Evolutionary conservation across 129 eudicot genomes (phyloP).

Genomic region (Chrysanthemum lavandulifolium): DNA sequence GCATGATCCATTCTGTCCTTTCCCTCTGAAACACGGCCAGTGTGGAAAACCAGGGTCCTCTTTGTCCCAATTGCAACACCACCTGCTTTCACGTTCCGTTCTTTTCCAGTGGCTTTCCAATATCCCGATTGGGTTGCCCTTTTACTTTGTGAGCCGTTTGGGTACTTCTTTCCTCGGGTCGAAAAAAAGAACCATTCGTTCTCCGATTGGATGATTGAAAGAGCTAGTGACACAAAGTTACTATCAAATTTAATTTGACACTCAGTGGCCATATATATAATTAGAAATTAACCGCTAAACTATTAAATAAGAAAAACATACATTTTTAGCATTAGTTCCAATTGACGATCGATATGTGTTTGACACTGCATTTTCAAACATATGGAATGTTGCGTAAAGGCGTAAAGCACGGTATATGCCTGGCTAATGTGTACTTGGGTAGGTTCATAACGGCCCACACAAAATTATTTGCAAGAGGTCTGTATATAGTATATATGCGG

Average conservation of each 20-base stretch:
- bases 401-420: not conserved
- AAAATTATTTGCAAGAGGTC: too few species aligned
- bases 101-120: conserved; percentile 98
- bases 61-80: conserved; percentile 67
- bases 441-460: not conserved
- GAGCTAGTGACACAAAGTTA: conserved; percentile 42
- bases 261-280: too few species aligned
- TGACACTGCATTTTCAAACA: not conserved
- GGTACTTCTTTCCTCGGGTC: conserved; percentile 88
- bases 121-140: conserved; percentile 84
- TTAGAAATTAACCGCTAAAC: too few species aligned
- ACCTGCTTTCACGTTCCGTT: conserved; percentile 77
- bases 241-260: conserved; percentile 14
- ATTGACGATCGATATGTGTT: not conserved
- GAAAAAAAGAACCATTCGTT: conserved; percentile 95
- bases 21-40: conserved; percentile 89
- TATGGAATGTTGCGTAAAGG: not conserved
- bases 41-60: conserved; percentile 93
- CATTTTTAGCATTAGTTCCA: too few species aligned
- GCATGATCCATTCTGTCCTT: conserved; percentile 98
- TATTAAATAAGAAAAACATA: too few species aligned
- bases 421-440: not conserved
- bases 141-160: conserved; percentile 87
- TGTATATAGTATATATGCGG: too few species aligned
- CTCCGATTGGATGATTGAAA: conserved; percentile 64